Conservation (phyloP, 2,329 filamentous ascomycete species). For the Ascocoryne sarcoides region DNA sequence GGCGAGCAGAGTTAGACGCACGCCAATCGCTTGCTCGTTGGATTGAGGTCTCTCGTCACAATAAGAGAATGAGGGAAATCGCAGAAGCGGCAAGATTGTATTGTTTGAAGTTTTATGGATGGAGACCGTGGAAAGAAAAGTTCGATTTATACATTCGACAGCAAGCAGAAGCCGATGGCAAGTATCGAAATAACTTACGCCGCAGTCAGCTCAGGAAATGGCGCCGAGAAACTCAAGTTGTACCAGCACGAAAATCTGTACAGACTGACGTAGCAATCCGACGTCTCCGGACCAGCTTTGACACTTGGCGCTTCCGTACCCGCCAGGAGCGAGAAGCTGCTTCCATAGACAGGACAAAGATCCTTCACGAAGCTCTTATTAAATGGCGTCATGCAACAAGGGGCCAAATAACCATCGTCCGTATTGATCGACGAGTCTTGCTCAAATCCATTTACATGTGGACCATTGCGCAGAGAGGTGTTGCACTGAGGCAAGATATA, state of each 20-base stretch:
- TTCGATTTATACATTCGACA: conserved; percentile 9
- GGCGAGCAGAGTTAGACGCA: conserved; percentile 13
- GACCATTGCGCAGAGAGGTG: conserved; percentile 42
- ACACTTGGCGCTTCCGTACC: conserved; percentile 39
- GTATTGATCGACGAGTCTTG: conserved; percentile 46
- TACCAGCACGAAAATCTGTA: conserved; percentile 29
- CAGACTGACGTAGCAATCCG: conserved; percentile 36
- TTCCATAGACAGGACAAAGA: conserved; percentile 40
- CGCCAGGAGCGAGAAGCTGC: conserved; percentile 38
- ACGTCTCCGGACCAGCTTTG: conserved; percentile 37
- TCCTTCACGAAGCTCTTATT: conserved; percentile 49
- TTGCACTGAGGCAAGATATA: conserved; percentile 23
- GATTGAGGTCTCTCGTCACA: conserved; percentile 14
- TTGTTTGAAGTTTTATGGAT: conserved; percentile 14
- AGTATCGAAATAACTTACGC: conserved; percentile 8
- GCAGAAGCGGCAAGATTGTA: conserved; percentile 17
- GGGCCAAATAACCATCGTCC: conserved; percentile 39
- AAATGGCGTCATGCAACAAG: conserved; percentile 54
- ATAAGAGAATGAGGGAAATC: conserved; percentile 12
- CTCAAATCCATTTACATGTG: conserved; percentile 51
- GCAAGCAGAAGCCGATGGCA: conserved; percentile 10
- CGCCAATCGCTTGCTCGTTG: conserved; percentile 18
- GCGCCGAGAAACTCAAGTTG: conserved; percentile 19
- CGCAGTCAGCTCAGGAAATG: conserved; percentile 19
- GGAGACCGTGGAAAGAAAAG: conserved; percentile 18